Evolutionary conservation across 225 moss, liverwort and hornwort genomes (phyloP), one percentile per base, ranked within the genome.

Genomic region (Anthoceros angustus): DNA sequence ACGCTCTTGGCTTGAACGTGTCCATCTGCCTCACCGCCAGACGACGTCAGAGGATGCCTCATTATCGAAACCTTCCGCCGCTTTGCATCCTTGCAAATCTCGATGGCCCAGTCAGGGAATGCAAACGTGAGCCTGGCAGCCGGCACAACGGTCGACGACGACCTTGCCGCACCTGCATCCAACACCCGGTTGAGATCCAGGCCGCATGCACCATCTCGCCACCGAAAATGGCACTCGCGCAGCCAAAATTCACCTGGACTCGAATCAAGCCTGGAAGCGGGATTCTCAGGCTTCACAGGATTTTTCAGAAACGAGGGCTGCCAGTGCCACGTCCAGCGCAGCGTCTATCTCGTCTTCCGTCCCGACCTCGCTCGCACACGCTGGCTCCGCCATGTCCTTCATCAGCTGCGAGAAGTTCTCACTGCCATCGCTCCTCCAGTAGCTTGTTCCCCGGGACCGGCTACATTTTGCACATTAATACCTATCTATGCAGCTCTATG

Each of bases 81-180:
- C 70, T 77, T 77, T 9, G 63, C 69, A 0, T 77, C 79, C 55
- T 75, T 84, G 12, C 76, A 74, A 41, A 84, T 81, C 62, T 82
- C 84, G 45, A 81, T 74, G 49, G 74, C 77, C 86, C 86, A 86
- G 20, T 83, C 86, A n/a, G 86, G 86, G 46, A 86, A 86, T 9
- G 81, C 77, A 49, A 86, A 86, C 10, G 81, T 81, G 41, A 86
- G 74, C 42, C 76, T 77, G 24, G 77, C 75, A 63, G 46, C 5
- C 66, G 40, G 7, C 2, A 41, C 39, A 21, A 3, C 3, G 14
- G 66, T 41, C 14, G 43, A 9, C 42, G 41, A 9, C 18, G 24
- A 24, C 7, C 66, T 42, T 12, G 39, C 42, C 40, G 23, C n/a
- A 55, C 16, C 55, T 55, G 55, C 55, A 55, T 55, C n/a, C 14